Base-by-base conservation (phyloP, 2,329 filamentous ascomycete genomes). In the Epichloe amarillans region DNA sequence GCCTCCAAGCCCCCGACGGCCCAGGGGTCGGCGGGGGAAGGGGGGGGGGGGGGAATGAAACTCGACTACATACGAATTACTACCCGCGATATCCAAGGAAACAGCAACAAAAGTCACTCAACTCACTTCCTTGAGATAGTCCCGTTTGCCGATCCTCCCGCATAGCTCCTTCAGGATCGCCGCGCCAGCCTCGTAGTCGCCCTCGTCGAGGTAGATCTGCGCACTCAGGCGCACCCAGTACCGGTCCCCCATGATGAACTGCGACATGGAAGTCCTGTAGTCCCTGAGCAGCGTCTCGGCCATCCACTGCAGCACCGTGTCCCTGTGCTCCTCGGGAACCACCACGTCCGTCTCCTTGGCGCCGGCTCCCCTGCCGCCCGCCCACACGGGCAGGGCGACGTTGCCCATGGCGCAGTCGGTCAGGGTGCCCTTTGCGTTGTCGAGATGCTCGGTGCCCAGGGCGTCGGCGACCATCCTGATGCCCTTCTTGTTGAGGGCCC, bases 121-220 rank as follows among this genome's bases (percentile, higher is more conserved):
- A 23, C 12, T 10, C 50, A 48, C 49, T 21, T 21, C 42, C 19
- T 38, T 37, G n/a, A 59, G 47, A 54, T 66, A 68, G 55, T 68
- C 66, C 47, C 59, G 63, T 47, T 63, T 67, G 2, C 57, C 62
- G 5, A 73, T 69, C 52, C 72, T 64, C 48, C 65, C 61, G 51
- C 66, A 69, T 14, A 78, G 44, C 38, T 70, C 65, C 61, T 77
- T 76, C 59, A 93, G 64, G 8, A 76, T 69, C 47, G 71, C 62
- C 0, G 74, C 86, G 4, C 76, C 75, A 77, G 79, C 86, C 62
- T 84, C 78, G 61, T 93, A 95, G 65, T 96, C 89, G 12, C 73
- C 73, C 56, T 83, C 63, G 26, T 88, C 87, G n/a, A 96, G 67
- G 63, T 93, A 97, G 0, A 93, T 76, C 72, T 95, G 89, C 14